Evolutionary conservation across 495 filamentous ascomycete species (phyloP).

Genomic region (Neurospora sp.): DNA sequence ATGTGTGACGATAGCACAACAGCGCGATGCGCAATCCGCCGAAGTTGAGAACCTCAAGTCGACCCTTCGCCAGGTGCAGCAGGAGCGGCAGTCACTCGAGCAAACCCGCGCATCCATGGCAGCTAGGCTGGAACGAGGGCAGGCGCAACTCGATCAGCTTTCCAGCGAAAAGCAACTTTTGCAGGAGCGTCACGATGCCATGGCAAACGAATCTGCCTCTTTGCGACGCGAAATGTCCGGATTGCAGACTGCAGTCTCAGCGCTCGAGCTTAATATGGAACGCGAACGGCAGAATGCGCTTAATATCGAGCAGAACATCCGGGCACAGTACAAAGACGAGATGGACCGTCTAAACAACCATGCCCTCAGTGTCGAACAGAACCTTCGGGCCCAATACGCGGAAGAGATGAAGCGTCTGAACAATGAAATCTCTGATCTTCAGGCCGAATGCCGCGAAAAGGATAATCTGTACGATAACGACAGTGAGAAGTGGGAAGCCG

Average conservation of each 20-base stretch:
- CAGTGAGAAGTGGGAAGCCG: conserved; percentile 60
- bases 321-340: conserved; percentile 51
- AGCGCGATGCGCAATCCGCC: conserved; percentile 27
- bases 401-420: conserved; percentile 50
- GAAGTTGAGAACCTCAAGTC: conserved; percentile 37
- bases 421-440: conserved; percentile 58
- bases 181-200: conserved; percentile 56
- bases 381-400: conserved; percentile 48
- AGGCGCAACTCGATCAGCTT: conserved; percentile 42
- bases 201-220: conserved; percentile 56
- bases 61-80: conserved; percentile 29
- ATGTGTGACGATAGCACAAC: conserved; percentile 38
- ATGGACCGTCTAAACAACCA: conserved; percentile 49
- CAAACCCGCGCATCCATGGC: conserved; percentile 44
- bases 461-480: conserved; percentile 61
- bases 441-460: conserved; percentile 64
- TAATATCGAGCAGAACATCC: conserved; percentile 46
- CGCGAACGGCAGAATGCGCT: conserved; percentile 50
- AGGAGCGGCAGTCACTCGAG: conserved; percentile 46
- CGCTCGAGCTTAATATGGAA: conserved; percentile 50
- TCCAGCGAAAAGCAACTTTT: conserved; percentile 62
- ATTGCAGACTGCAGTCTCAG: conserved; percentile 43
- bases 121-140: conserved; percentile 45
- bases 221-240: conserved; percentile 55
- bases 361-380: conserved; percentile 48